Evolutionary conservation across 306 rosid species (phyloP), one percentile per base, ranked within the genome.

Genomic region (Castanea crenata): DNA sequence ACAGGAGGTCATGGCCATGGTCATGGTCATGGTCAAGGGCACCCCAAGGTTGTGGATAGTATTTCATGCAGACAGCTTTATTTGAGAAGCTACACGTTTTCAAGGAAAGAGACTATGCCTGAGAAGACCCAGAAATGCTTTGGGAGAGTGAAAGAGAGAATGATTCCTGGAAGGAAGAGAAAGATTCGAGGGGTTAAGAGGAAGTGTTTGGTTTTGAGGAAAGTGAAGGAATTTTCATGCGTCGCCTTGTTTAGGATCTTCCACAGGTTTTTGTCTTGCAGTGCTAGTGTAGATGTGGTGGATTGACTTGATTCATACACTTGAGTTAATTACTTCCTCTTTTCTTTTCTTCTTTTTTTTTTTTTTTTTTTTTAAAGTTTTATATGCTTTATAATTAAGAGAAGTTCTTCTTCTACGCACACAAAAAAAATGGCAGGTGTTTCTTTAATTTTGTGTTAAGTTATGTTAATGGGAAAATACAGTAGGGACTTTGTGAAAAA

Each of bases 31-130:
- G 54, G 54, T 19, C 87, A 82, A 25, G 89, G 87, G 7, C 92
- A 87, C 46, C 79, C 96, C 0, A 80, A 86, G 74, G 97, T 94
- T 55, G 98, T 91, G 83, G 98, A 94, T 35, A 89, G 93, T 46
- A 83, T 94, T 13, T 94, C 98, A 3, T 92, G 97, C 90, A 89
- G 99, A 72, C 99, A 94, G 82, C 82, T 94, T 87, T 94, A 89
- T 58, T 89, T 94, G 4, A 74, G 92, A 52, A 94, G 99, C 85
- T 94, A 94, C 81, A 90, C 78, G 44, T 94, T 94, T 49, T 89
- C 99, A 1, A 84, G 88, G 86, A 81, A 94, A 82, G 98, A 94
- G 73, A 88, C 68, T 0, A 83, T 94, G 63, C 89, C 90, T 0
- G 91, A 94, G 83, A 91, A 85, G 58, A 86, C 96, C 2, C 92